Conservation (phyloP, 2,329 filamentous ascomycete genomes). For the Ophiognomonia clavigignenti-juglandacearum region DNA sequence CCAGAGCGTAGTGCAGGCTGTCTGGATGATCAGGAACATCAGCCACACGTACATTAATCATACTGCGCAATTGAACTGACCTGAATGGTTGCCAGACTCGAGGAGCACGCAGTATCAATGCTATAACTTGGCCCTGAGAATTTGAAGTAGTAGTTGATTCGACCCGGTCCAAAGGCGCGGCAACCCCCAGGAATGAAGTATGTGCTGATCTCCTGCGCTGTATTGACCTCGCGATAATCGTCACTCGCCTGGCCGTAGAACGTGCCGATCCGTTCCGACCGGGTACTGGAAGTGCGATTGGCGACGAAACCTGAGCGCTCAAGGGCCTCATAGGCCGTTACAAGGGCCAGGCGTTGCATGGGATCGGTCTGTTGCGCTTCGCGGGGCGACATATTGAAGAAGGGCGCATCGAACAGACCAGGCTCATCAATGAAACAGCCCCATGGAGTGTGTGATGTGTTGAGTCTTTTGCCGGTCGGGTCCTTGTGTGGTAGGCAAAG, state of each 20-base stretch:
- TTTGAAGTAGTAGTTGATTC: constrained; percentile 74
- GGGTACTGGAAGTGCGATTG: constrained; percentile 67
- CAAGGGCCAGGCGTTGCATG: constrained; percentile 71
- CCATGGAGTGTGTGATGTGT: constrained; percentile 71
- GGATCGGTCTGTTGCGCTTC: constrained; percentile 78
- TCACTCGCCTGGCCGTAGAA: constrained; percentile 74
- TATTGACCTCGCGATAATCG: constrained; percentile 73
- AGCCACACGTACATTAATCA: too few species aligned
- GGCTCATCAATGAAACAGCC: constrained; percentile 73
- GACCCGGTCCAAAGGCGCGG: constrained; percentile 42
- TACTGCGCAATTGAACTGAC: too few species aligned
- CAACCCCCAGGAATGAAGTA: constrained; percentile 42
- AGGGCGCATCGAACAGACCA: constrained; percentile 71
- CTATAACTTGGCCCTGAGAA: constrained; percentile 69
- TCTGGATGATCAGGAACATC: too few species aligned
- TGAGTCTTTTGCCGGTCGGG: constrained; percentile 65
- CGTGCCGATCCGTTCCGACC: constrained; percentile 58
- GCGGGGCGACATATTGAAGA: constrained; percentile 83
- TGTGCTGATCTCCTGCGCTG: constrained; percentile 63
- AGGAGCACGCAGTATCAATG: constrained; percentile 76
- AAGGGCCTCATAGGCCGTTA: constrained; percentile 75
- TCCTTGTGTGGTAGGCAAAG: too few species aligned
- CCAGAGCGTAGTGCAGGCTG: constrained; percentile 69
- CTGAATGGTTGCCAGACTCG: too few species aligned
- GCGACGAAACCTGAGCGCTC: constrained; percentile 77